Conservation (phyloP, 768 basidiomycete genomes). For the Boletus pseudo-olivaceus region DNA sequence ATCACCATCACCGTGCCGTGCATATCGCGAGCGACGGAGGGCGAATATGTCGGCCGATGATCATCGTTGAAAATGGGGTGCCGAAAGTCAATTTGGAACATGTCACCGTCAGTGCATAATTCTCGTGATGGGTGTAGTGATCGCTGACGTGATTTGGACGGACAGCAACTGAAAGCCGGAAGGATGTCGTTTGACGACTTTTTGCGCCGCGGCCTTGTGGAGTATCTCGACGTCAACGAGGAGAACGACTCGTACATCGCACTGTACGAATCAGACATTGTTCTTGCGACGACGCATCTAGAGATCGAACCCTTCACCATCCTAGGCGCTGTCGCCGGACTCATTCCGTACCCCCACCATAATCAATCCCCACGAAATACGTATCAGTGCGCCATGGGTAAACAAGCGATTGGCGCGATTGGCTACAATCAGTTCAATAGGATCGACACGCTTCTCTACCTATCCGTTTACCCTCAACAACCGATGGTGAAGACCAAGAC, state of each 20-base stretch:
- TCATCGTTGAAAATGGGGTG: constrained; percentile 84
- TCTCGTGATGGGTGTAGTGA: not conserved
- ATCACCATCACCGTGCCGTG: constrained; percentile 91
- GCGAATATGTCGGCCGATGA: constrained; percentile 94
- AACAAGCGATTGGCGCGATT: constrained; percentile 98
- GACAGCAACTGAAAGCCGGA: constrained; percentile 75
- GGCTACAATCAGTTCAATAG: constrained; percentile 97
- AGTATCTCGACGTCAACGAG: constrained; percentile 98
- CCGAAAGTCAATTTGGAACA: constrained; percentile 80
- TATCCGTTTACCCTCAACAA: constrained; percentile 96
- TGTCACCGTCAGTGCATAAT: constrained; percentile 50
- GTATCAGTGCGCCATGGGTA: constrained; percentile 99
- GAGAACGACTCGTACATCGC: constrained; percentile 98
- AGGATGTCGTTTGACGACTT: constrained; percentile 90
- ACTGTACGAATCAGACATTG: constrained; percentile 86
- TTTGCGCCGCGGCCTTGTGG: constrained; percentile 85
- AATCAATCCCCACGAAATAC: constrained; percentile 99
- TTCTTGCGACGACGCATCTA: constrained; percentile 82
- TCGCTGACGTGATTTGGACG: constrained; percentile 7
- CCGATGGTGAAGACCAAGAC: constrained; percentile 99
- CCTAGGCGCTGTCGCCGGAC: constrained; percentile 94
- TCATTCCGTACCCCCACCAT: constrained; percentile 99
- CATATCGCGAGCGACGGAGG: constrained; percentile 98
- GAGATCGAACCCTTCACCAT: constrained; percentile 99
- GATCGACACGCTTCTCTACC: constrained; percentile 96